Conservation (phyloP, 164 flowering plant species). For the Akebia trifoliata region DNA sequence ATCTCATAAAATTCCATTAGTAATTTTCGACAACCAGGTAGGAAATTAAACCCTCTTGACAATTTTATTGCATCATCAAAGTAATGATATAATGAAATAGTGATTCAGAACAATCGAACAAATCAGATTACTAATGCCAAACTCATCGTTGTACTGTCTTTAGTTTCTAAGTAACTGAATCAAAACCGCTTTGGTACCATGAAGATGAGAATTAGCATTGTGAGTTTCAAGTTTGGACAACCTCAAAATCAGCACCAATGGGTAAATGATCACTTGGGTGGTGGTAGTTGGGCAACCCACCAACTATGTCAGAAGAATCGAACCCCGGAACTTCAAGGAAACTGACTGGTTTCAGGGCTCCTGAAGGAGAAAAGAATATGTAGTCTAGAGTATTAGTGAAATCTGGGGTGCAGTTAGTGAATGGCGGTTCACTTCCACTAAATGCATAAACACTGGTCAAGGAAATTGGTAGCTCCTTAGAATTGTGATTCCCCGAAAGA, state of each 20-base stretch:
- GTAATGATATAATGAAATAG: not conserved
- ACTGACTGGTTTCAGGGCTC: constrained; percentile 57
- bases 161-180: not conserved
- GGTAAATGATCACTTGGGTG: constrained; percentile 98
- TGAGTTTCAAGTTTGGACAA: constrained; percentile 13
- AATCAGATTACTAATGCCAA: no score
- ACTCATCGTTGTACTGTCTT: no score
- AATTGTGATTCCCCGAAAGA: constrained; percentile 43
- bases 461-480: constrained; percentile 31
- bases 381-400: constrained; percentile 90
- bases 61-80: not conserved
- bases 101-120: no score
- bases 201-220: not conserved
- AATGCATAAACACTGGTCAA: constrained; percentile 59
- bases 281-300: constrained; percentile 78
- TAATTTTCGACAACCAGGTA: no score
- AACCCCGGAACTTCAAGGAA: constrained; percentile 68
- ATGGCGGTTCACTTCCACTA: constrained; percentile 75
- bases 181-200: no score
- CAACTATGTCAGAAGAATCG: constrained; percentile 59
- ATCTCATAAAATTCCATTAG: no score
- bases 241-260: constrained; percentile 79
- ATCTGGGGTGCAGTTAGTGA: constrained; percentile 92
- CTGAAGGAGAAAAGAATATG: constrained; percentile 62
- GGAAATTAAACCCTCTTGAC: not conserved